These are phyloP conservation scores for Liriodendron chinense DNA, from an alignment of 164 flowering plant genomes.

Conservation along the genomic window DNA sequence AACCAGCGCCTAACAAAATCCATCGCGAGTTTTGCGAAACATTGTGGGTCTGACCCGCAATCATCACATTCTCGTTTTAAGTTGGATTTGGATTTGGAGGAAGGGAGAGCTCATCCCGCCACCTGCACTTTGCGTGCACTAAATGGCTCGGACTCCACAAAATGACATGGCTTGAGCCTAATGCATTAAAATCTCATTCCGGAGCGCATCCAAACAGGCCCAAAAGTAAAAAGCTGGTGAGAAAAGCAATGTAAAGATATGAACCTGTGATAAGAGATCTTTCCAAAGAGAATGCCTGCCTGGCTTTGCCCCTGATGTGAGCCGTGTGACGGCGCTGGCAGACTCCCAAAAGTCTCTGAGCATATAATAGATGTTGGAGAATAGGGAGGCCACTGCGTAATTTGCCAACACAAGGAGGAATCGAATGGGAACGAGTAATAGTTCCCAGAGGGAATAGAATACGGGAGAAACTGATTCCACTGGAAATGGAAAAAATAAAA, in stretches of 20 bases:
- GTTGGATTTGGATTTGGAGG: too few species aligned
- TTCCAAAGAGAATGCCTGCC: constrained; percentile 18
- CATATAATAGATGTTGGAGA: constrained; percentile 14
- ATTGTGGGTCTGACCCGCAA: not conserved
- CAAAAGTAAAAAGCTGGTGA: not conserved
- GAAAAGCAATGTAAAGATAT: not conserved
- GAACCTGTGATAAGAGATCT: constrained; percentile 21
- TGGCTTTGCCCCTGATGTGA: constrained; percentile 10
- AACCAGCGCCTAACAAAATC: not conserved
- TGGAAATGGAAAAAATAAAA: constrained; percentile 9
- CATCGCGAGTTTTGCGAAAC: not conserved
- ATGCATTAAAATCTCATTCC: too few species aligned
- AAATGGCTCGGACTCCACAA: not conserved
- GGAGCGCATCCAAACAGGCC: not conserved
- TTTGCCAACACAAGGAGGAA: constrained; percentile 16
- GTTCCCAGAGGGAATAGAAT: constrained; percentile 19
- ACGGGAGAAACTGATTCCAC: constrained; percentile 19
- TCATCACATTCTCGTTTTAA: not conserved
- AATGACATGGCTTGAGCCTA: not conserved
- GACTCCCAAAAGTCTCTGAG: constrained; percentile 9
- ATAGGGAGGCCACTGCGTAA: constrained; percentile 14
- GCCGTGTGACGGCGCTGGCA: not conserved
- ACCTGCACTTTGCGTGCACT: not conserved
- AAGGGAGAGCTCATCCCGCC: not conserved
- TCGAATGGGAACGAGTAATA: constrained; percentile 25